Evolutionary conservation across 2,329 filamentous ascomycete genomes (phyloP), one percentile per base, ranked within the genome.

Genomic region (Paramyrothecium sp.): DNA sequence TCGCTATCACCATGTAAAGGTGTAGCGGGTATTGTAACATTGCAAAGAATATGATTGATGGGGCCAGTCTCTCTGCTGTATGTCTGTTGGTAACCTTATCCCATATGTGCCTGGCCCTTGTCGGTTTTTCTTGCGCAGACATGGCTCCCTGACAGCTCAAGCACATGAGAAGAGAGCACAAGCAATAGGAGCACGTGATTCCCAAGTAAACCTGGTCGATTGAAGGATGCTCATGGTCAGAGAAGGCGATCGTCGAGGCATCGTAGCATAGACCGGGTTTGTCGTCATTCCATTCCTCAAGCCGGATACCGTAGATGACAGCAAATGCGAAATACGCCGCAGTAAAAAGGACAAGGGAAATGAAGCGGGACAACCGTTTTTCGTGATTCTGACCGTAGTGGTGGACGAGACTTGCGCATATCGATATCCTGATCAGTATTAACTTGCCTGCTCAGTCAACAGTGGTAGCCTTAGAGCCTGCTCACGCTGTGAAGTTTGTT

Each of bases 1-100:
- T 12, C 3, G 56, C 56, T 34, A 58, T 55, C 16, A 58, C 56
- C 53, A 53, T 58, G 48, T 58, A 58, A 13, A 58, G 41, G 47
- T 55, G 56, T 3, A 58, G 22, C 3, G 56, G 53, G 22, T 55
- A 58, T 21, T 58, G 56, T 20, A 48, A 16, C 20, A 56, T n/a
- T 3, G 54, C 50, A 13, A 52, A 3, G 13, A 52, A 26, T 13
- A 52, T 20, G 19, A 52, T 34, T 5, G 50, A 52, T 8, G n/a
- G 21, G 7, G 50, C 21, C n/a, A 26, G 26, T 12, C 13, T 44
- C 38, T 44, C 38, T 12, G 38, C 38, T 7, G 38, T 19, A 19
- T 44, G 38, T 19, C 38, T 7, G n/a, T 19, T 44, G 13, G 38
- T 12, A 7, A 44, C 38, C 38, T 19, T 44, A 16, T 44, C 5